Evolutionary conservation across 1,284 basidiomycete species (phyloP), one percentile per base, ranked within the genome.

Genomic region (Austroboletus rostrupii): DNA sequence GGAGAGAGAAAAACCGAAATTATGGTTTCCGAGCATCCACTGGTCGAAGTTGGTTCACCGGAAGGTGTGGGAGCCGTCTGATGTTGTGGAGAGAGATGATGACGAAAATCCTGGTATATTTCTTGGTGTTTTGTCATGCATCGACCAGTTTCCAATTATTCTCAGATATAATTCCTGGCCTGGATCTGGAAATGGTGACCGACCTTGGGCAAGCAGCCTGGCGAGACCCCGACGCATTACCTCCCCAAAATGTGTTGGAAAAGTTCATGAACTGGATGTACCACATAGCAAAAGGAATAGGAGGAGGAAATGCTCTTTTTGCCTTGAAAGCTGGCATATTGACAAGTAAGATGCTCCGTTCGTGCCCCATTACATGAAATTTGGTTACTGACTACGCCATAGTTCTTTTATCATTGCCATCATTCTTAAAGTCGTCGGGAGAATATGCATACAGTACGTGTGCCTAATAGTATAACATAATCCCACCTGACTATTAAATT

Each of bases 251-350:
- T 53, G 33, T 56, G 3, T 69, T 85, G 33, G 81, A 88, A 57
- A 67, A 62, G 39, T 50, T 76, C 1, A 75, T 80, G 72, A 74
- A 72, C 42, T 61, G 68, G 49, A 12, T 81, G 0, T 79, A 84
- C 59, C 61, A 69, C 16, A 52, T 62, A 1, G 52, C 73, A 9
- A 63, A 62, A 4, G 69, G 69, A 0, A 56, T 86, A 0, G 70
- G 73, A 3, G 67, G 73, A 16, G 87, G 85, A 6, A 86, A 89
- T 58, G 65, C 71, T 3, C 69, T 92, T 51, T 95, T 85, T 56
- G 88, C 87, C 0, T 48, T 93, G 56, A 96, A 96, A 68, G 90
- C 87, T 1, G 90, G 81, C 0, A 55, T 85, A 10, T 63, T 94
- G 43, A 82, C 85, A 36, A 74, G 81, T 76, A 40, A 52, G 67